Conservation (phyloP, 2,329 filamentous ascomycete species). For the Raffaelea ambrosiae region DNA sequence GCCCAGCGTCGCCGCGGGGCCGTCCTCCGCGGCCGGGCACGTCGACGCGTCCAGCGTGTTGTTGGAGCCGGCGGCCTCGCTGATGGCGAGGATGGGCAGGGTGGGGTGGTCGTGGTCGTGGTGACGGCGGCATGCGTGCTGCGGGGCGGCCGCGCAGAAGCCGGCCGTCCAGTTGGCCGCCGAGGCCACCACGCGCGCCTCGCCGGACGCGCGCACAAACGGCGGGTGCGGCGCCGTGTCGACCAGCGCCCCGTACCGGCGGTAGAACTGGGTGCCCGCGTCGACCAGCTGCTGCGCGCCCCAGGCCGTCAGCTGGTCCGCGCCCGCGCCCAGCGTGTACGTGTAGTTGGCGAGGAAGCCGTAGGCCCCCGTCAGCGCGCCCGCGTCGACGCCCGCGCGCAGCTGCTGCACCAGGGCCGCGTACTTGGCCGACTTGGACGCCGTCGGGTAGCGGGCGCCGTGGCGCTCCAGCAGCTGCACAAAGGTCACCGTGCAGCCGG, state of each 20-base stretch:
- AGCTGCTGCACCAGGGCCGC: constrained; percentile 55
- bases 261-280: constrained; percentile 67
- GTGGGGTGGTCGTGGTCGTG: constrained; percentile 8
- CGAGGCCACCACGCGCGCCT: constrained; percentile 38
- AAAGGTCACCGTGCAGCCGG: constrained; percentile 61
- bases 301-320: constrained; percentile 46
- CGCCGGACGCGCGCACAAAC: constrained; percentile 32
- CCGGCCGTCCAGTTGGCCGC: constrained; percentile 68
- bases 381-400: constrained; percentile 40
- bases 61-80: constrained; percentile 58
- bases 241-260: constrained; percentile 55
- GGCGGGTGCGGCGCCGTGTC: constrained; percentile 34
- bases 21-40: constrained; percentile 52
- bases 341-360: constrained; percentile 63
- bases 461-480: constrained; percentile 78
- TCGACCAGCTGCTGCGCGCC: constrained; percentile 62
- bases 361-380: constrained; percentile 53
- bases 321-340: constrained; percentile 47
- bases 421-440: constrained; percentile 57
- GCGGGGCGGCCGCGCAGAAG: constrained; percentile 58
- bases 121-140: constrained; percentile 21
- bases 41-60: constrained; percentile 67
- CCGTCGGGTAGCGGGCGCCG: constrained; percentile 72
- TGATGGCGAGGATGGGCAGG: constrained; percentile 50
- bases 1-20: constrained; percentile 42